Conservation (phyloP, 163 green algal genomes). For the Scenedesmus sp. region DNA sequence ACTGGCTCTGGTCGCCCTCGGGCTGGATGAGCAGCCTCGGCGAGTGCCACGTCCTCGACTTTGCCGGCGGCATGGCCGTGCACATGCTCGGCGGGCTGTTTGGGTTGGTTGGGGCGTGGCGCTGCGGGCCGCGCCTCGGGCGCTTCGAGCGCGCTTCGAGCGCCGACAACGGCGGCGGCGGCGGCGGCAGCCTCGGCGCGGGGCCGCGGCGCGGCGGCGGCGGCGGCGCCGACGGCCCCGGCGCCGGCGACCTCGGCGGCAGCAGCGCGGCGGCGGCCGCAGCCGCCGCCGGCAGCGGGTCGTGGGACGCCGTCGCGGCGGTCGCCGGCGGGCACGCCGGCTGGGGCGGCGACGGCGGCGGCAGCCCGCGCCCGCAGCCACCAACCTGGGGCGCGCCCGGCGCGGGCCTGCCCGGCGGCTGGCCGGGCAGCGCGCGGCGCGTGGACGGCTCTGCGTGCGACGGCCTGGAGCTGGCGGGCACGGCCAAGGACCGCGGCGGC, state of each 20-base stretch:
- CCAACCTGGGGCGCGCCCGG: too few relatives aligned
- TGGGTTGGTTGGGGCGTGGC: slow-evolving; percentile 53
- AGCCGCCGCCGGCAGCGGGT: slow-evolving; percentile 12
- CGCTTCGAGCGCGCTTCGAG: slow-evolving; percentile 54
- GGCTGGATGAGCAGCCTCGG: slow-evolving; percentile 48
- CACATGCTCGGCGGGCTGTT: slow-evolving; percentile 52
- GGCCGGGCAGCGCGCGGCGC: too few relatives aligned
- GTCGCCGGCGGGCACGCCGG: too few relatives aligned
- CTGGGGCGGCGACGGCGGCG: too few relatives aligned
- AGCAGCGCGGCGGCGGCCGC: not conserved
- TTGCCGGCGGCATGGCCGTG: slow-evolving; percentile 53
- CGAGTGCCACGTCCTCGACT: slow-evolving; percentile 66
- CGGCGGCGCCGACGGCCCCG: not conserved
- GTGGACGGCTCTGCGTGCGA: too few relatives aligned
- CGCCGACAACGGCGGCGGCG: slow-evolving; percentile 6
- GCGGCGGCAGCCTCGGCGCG: not conserved
- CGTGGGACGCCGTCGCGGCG: too few relatives aligned
- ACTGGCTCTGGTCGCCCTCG: slow-evolving; percentile 53
- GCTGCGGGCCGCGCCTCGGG: slow-evolving; percentile 55
- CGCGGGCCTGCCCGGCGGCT: too few relatives aligned
- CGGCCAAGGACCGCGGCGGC: too few relatives aligned
- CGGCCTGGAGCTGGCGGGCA: too few relatives aligned
- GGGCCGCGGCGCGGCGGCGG: not conserved
- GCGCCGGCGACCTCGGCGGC: not conserved
- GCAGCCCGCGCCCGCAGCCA: too few relatives aligned